Evolutionary conservation across 208 protist species (phyloP), one percentile per base, ranked within the genome.

Genomic region (Trypanosoma cruzi): DNA sequence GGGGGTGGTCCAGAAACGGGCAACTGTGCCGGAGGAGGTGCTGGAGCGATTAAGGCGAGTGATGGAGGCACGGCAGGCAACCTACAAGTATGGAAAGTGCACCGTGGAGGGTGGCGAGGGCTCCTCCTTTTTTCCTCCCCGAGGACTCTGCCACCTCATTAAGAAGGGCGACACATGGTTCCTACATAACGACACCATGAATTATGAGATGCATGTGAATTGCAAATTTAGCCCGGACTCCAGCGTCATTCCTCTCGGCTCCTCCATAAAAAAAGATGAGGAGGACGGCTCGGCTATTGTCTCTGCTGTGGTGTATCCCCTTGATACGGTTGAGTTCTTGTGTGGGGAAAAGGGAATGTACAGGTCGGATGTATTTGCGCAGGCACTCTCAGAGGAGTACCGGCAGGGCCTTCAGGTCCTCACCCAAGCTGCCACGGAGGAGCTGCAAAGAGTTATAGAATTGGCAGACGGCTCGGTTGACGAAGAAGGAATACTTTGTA

Each of bases 121-220:
- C 4, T 26, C 62, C 54, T 58, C 62, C 29, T 58, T 58, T 18
- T 58, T 69, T 22, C 53, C 53, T 16, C 49, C 64, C 0, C 40
- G 42, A 4, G 64, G 64, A n/a, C 14, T 61, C 2, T 69, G 64
- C 37, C 52, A 50, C 53, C 64, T 29, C 28, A 48, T 69, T 36
- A 26, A 60, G 16, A 14, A 36, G 4, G 64, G 44, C 34, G 54
- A 58, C 34, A 77, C 73, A 44, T 92, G 86, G 79, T 73, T 75
- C 69, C 87, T 92, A 58, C 89, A 92, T 75, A 92, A 92, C 66
- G 86, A 92, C 75, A 87, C 62, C 28, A 40, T 76, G 29, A 57
- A 79, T n/a, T 89, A 89, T 62, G 80, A 89, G 57, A 79, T 89
- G 82, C 82, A 87, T 57, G 73, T 89, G 34, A 53, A 14, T n/a